Percentiles rank a stretch among this genome's conserved stretches.
These are phyloP conservation scores for Novymonas esmeraldas DNA, from an alignment of 208 protist species.

Conservation along the genomic window DNA sequence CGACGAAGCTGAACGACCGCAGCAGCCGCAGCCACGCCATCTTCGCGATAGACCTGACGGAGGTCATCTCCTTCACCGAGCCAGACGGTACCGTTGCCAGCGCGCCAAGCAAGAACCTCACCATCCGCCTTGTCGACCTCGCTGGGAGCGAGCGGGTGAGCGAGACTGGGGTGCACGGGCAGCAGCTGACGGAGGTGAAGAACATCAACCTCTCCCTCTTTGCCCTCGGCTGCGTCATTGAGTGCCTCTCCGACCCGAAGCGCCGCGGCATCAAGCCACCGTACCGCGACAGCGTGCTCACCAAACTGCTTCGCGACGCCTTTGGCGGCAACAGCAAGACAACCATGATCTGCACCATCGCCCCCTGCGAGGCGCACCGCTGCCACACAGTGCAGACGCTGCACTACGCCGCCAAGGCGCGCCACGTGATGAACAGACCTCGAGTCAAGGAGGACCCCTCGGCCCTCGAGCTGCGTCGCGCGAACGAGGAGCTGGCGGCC, in stretches of 20 bases:
- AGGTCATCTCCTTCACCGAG: constrained; percentile 65
- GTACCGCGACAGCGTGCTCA: constrained; percentile 87
- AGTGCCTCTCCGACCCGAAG: constrained; percentile 66
- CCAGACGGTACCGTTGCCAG: constrained; percentile 59
- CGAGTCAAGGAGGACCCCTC: constrained; percentile 80
- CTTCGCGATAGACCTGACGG: constrained; percentile 80
- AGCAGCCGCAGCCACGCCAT: constrained; percentile 89
- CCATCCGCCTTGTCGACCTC: constrained; percentile 85
- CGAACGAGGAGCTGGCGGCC: constrained; percentile 65
- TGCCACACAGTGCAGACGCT: constrained; percentile 83
- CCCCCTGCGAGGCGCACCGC: constrained; percentile 60
- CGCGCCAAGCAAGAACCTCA: constrained; percentile 68
- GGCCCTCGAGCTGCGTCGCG: constrained; percentile 65
- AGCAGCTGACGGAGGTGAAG: constrained; percentile 82
- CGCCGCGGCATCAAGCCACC: constrained; percentile 77
- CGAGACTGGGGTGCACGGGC: constrained; percentile 72
- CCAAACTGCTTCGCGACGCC: constrained; percentile 85
- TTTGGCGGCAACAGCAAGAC: constrained; percentile 93
- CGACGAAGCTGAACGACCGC: constrained; percentile 81
- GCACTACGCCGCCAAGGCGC: constrained; percentile 82
- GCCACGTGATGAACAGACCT: constrained; percentile 78
- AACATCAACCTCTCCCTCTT: constrained; percentile 90
- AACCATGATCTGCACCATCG: constrained; percentile 86
- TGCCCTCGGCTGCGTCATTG: constrained; percentile 87
- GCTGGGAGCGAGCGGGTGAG: constrained; percentile 88